Conservation (phyloP, 352 stramenopile species). For the Phytophthora podocarpi region DNA sequence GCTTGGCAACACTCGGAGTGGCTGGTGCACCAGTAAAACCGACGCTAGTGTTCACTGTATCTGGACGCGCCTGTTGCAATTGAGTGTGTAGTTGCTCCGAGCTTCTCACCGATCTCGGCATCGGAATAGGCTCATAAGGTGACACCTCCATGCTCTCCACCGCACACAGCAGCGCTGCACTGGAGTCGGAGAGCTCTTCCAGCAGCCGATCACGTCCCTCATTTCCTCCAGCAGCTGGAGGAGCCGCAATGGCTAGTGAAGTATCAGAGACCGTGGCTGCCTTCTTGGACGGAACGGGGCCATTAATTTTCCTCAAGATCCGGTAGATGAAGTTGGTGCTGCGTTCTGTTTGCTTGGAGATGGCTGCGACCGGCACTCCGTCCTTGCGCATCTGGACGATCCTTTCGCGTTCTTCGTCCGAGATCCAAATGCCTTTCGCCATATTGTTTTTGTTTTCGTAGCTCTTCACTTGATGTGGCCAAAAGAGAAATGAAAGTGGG, state of each 20-base stretch:
- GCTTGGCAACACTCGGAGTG: background rate
- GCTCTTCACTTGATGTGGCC: background rate
- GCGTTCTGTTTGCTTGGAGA: conserved; percentile 40
- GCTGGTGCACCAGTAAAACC: background rate
- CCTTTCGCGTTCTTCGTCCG: conserved; percentile 39
- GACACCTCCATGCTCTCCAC: conserved; percentile 38
- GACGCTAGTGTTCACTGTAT: conserved; percentile 13
- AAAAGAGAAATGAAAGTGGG: conserved; percentile 20
- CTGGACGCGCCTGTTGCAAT: conserved; percentile 13
- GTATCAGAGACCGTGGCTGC: conserved; percentile 2
- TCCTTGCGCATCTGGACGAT: conserved; percentile 48
- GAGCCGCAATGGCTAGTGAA: background rate
- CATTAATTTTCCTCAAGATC: conserved; percentile 31
- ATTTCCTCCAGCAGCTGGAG: background rate
- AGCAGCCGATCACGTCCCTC: conserved; percentile 4
- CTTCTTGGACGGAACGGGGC: conserved; percentile 21
- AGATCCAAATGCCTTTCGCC: conserved; percentile 48
- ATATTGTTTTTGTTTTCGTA: conserved; percentile 26
- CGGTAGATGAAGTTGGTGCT: conserved; percentile 49
- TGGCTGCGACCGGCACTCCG: conserved; percentile 40
- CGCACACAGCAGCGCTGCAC: conserved; percentile 16
- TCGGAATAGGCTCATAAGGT: conserved; percentile 25
- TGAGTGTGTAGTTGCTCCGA: background rate
- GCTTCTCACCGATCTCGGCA: conserved; percentile 9
- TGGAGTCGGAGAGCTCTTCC: conserved; percentile 16